phyloP scores from a whole-genome alignment of 164 flowering plant species.

The Tetrastigma voinierianum region DNA sequence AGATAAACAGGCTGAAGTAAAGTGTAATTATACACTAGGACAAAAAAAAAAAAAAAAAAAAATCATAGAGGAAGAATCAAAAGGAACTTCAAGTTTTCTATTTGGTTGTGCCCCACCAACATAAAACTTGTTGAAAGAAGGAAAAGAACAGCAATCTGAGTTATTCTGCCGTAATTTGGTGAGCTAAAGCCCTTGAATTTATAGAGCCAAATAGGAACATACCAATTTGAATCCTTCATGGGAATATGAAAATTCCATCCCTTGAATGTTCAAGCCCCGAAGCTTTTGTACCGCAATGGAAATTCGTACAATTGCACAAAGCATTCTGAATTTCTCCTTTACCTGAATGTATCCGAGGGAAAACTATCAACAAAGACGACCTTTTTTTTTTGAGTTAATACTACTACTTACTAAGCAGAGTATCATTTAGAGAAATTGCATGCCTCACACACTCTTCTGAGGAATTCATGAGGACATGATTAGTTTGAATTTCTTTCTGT shows the following conservation, averaged over 20 bases:
- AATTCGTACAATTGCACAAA: conserved; percentile 50
- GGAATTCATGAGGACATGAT: conserved; percentile 26
- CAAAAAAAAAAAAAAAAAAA: no score
- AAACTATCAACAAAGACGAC: background rate
- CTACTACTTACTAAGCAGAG: background rate
- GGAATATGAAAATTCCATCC: conserved; percentile 27
- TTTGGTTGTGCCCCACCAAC: no score
- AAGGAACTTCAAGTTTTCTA: no score
- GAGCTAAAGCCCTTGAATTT: no score
- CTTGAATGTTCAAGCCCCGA: conserved; percentile 20
- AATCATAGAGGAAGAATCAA: no score
- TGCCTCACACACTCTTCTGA: conserved; percentile 37
- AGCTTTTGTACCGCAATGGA: conserved; percentile 40
- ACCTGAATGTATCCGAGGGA: conserved; percentile 21
- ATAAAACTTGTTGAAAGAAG: no score
- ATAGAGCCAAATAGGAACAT: conserved; percentile 10
- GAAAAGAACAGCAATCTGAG: no score
- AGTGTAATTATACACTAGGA: no score
- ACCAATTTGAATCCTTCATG: conserved; percentile 58
- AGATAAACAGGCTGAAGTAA: no score
- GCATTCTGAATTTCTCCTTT: conserved; percentile 53
- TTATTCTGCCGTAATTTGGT: no score
- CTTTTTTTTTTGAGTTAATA: background rate
- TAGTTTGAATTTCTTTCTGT: conserved; percentile 52
- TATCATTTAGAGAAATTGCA: background rate